Percentiles rank a stretch among this genome's conserved stretches.
phyloP scores from a whole-genome alignment of 2,329 filamentous ascomycete genomes.

The Nigrospora osmanthi region DNA sequence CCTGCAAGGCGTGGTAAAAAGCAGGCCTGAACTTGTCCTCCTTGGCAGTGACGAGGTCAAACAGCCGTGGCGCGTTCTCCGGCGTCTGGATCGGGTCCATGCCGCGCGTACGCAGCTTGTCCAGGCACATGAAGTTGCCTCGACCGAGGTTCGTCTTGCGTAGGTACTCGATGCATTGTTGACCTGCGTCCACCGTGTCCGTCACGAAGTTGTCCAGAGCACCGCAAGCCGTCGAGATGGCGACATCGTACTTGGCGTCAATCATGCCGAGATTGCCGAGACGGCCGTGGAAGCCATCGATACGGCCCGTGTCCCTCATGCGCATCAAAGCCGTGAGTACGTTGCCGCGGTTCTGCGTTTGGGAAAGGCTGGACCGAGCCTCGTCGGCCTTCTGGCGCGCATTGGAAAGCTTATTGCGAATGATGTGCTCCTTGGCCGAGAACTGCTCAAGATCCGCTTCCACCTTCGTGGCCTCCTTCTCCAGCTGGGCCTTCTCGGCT shows the following conservation, averaged over 20 bases:
- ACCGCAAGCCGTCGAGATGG: conserved; percentile 94
- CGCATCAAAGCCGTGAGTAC: conserved; percentile 89
- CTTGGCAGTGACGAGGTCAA: conserved; percentile 86
- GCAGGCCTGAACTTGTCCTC: conserved; percentile 80
- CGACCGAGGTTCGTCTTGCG: conserved; percentile 95
- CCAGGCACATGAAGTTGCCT: conserved; percentile 93
- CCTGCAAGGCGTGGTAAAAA: conserved; percentile 92
- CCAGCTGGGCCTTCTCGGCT: conserved; percentile 60
- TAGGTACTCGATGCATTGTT: conserved; percentile 96
- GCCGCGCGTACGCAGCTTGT: conserved; percentile 75
- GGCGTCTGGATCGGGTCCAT: conserved; percentile 77
- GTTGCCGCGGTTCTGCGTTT: conserved; percentile 86
- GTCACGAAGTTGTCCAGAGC: conserved; percentile 94
- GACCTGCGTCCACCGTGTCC: conserved; percentile 89
- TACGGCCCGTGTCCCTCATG: conserved; percentile 89
- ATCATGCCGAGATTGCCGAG: conserved; percentile 92
- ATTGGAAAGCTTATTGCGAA: conserved; percentile 78
- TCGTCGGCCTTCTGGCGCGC: conserved; percentile 94
- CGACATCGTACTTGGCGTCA: conserved; percentile 88
- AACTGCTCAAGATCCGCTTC: conserved; percentile 68
- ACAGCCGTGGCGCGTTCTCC: conserved; percentile 84
- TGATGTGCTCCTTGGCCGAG: conserved; percentile 67
- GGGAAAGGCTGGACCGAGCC: conserved; percentile 80
- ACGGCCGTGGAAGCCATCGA: conserved; percentile 93
- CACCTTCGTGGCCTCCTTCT: conserved; percentile 66